Percentiles rank a stretch among this genome's conserved stretches.
Evolutionary conservation across 495 filamentous ascomycete genomes (phyloP).

Genomic region (Penicillium salamii): DNA sequence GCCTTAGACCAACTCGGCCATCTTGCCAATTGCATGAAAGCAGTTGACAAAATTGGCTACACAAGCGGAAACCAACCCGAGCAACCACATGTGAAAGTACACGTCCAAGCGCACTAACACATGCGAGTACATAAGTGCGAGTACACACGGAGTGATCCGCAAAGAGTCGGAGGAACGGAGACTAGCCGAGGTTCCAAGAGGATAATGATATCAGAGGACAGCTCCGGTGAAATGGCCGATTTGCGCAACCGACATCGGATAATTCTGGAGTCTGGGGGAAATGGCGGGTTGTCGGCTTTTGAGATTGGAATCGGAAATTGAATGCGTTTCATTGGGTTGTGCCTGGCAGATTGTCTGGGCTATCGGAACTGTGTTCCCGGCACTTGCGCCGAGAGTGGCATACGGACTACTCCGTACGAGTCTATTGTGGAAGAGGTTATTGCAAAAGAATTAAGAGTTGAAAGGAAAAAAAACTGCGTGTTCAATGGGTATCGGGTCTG

Average conservation of each 20-base stretch:
- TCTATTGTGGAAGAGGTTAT: too few species aligned
- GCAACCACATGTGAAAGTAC: neutral
- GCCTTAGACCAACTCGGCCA: constrained; percentile 35
- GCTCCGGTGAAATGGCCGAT: constrained; percentile 15
- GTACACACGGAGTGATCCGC: too few species aligned
- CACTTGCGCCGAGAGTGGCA: too few species aligned
- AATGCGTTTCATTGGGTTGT: neutral
- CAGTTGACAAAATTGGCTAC: neutral
- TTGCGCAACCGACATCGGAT: constrained; percentile 21
- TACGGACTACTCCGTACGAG: too few species aligned
- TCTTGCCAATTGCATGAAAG: constrained; percentile 14
- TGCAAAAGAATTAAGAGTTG: neutral
- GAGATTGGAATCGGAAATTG: neutral
- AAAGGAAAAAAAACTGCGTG: constrained; percentile 6
- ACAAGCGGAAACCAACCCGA: neutral
- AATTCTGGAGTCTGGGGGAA: constrained; percentile 4
- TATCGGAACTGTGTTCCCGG: neutral
- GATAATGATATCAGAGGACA: neutral
- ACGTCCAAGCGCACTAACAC: too few species aligned
- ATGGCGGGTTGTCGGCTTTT: neutral
- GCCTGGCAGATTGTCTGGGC: neutral
- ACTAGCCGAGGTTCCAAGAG: too few species aligned
- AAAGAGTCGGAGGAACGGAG: too few species aligned
- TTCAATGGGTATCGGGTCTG: constrained; percentile 29
- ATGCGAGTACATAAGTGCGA: too few species aligned